A percentile compares a stretch with the other conserved stretches of the same genome.
Evolutionary conservation across 1,139 yeast species (phyloP).

Genomic region (Nakaseomyces kungkrabaensis): DNA sequence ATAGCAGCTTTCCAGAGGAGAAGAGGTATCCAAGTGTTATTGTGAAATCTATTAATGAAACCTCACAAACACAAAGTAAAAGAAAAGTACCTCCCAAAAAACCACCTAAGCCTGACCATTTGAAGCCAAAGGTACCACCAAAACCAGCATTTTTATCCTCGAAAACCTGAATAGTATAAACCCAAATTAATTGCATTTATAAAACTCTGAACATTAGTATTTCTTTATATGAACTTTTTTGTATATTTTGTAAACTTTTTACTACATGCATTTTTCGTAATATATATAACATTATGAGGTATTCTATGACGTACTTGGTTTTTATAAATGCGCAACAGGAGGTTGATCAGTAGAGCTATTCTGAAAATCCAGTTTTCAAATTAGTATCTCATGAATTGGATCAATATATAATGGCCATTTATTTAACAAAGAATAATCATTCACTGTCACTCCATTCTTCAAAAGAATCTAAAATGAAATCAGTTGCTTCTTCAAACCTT

Average conservation of each 20-base stretch:
- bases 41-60: neutral
- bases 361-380: neutral
- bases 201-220: neutral
- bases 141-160: slow-evolving; percentile 23
- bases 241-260: neutral
- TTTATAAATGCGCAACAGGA: too few species aligned
- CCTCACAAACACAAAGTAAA: neutral
- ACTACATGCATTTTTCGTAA: neutral
- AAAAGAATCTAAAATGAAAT: slow-evolving; percentile 68
- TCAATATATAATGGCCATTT: neutral
- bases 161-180: slow-evolving; percentile 5
- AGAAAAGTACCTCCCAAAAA: slow-evolving; percentile 9
- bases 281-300: neutral
- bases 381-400: neutral
- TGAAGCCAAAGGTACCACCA: slow-evolving; percentile 20
- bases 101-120: slow-evolving; percentile 21
- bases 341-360: neutral
- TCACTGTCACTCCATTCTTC: slow-evolving; percentile 34
- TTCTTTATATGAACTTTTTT: too few species aligned
- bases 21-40: slow-evolving; percentile 6
- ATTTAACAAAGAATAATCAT: slow-evolving; percentile 4
- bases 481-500: slow-evolving; percentile 76
- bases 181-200: neutral
- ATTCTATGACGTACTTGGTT: too few species aligned
- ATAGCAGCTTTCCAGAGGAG: neutral